Base-by-base conservation (phyloP, 108 stramenopile species). In the Conticribra weissflogii region DNA sequence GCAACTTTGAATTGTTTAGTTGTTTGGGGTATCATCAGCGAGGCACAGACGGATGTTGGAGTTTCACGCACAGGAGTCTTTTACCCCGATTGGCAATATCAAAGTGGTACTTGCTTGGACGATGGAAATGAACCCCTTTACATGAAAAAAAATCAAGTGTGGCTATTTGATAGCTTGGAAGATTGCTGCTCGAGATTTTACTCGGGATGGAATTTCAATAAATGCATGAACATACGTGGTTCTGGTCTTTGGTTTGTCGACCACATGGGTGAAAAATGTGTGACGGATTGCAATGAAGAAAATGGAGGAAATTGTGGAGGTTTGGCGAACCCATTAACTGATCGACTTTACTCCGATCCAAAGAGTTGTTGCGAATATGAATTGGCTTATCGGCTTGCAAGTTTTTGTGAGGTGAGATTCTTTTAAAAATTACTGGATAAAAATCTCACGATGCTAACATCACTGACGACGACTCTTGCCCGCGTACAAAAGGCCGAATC, bases 161-260 rank as follows among this genome's bases (percentile, higher is more conserved):
- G 46, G 46, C 23, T 63, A 25, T 29, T 3, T 15, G 47, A 49
- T 28, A 63, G 47, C 22, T 21, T 63, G 5, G 48, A 49, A 29
- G 46, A 28, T 19, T 49, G 62, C 16, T 58, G 56, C 29, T 29
- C 1, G 2, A 21, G 56, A 2, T 58, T 17, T 32, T 58, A 33
- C 56, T 18, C 30, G n/a, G n/a, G n/a, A n/a, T n/a, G n/a, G n/a
- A n/a, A n/a, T n/a, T n/a, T n/a, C n/a, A n/a, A n/a, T n/a, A 32
- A 32, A 19, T 59, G 58, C 31, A 16, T 63, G 25, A 63, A 63
- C 45, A 1, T 49, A 5, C 25, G 30, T 18, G 62, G 62, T 49
- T 49, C 47, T 8, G 62, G 62, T 19, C 45, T 63, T 27, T 63
- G 62, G 62, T 63, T 49, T 63, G 62, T 33, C 7, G 28, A 48